These are phyloP conservation scores for Ogataea ganodermae DNA, from an alignment of 805 yeast genomes.

Conservation along the genomic window DNA sequence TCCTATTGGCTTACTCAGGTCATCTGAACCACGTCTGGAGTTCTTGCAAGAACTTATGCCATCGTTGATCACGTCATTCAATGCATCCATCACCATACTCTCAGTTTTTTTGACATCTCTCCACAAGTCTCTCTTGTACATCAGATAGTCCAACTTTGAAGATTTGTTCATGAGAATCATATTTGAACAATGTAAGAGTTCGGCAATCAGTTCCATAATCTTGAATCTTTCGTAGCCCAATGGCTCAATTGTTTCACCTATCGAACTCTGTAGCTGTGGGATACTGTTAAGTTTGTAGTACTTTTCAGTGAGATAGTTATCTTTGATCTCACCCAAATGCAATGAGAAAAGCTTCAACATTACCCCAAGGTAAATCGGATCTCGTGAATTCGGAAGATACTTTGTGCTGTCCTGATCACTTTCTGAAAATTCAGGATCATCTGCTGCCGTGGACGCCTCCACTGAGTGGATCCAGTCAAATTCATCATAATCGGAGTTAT, in stretches of 20 bases:
- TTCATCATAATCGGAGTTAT: conserved; percentile 90
- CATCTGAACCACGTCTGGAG: conserved; percentile 18
- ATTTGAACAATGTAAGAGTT: conserved; percentile 90
- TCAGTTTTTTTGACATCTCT: conserved; percentile 54
- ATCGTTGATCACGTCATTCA: conserved; percentile 35
- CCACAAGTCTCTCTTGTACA: conserved; percentile 67
- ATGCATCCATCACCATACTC: conserved; percentile 39
- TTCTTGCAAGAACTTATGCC: conserved; percentile 10
- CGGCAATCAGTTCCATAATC: conserved; percentile 89
- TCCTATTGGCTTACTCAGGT: conserved; percentile 25
- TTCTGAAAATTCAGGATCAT: conserved; percentile 11
- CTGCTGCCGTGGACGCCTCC: conserved; percentile 19
- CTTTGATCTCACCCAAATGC: conserved; percentile 34
- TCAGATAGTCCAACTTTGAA: conserved; percentile 59
- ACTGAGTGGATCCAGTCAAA: conserved; percentile 39
- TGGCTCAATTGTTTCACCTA: conserved; percentile 61
- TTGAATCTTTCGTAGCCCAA: conserved; percentile 90
- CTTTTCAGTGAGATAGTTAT: conserved; percentile 34
- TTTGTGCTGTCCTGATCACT: conserved; percentile 8
- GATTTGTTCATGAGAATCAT: conserved; percentile 87
- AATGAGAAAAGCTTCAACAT: conserved; percentile 74
- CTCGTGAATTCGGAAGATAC: conserved; percentile 83
- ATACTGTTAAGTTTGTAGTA: conserved; percentile 30
- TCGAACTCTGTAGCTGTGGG: conserved; percentile 50
- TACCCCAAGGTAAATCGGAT: conserved; percentile 88